Base-by-base conservation (phyloP, 2,329 filamentous ascomycete species). In the Aspergillus amoenus region DNA sequence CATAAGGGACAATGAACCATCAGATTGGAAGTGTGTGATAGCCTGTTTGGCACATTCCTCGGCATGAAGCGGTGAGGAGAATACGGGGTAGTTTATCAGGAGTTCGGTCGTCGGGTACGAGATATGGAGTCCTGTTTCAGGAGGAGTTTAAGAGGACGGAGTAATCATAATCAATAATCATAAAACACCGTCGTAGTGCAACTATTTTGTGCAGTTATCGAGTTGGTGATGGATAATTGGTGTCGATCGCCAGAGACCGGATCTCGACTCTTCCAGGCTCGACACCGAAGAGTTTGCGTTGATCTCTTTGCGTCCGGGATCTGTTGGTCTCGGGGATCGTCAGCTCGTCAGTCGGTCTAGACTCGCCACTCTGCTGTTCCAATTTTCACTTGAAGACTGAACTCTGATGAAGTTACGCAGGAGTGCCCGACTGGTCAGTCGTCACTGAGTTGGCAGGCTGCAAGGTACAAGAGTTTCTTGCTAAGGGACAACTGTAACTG, bases 1-100 rank as follows among this genome's bases (percentile, higher is more conserved):
- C 70, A 67, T 63, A 51, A 64, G 70, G 69, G 68, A 60, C 65
- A 66, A 68, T 56, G 64, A 65, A 66, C 60, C 59, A 66, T 72
- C 70, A 58, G 70, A 73, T 73, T 73, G 70, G 70, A 72, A 44
- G 45, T 40, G 24, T 45, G 40, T 45, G 50, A 44, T 44, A 27
- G 13, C 27, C 43, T 15, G 30, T 30, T 9, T 30, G 27, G 27
- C 27, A 30, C 27, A 30, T 30, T 30, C 27, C 27, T 30, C 22
- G n/a, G 12, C 15, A 24, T 34, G 27, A 30, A 47, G 32, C 17
- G 32, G 46, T 37, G 30, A 24, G 39, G 47, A 49, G 34, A n/a
- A 37, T 6, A 30, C 27, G 27, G 27, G 27, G 27, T 30, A 30
- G 27, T 30, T 30, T 30, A 30, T 30, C 11, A 30, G 27, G 8